Evolutionary conservation across 257 asterid genomes (phyloP).

Genomic region (Fraxinus anomala): DNA sequence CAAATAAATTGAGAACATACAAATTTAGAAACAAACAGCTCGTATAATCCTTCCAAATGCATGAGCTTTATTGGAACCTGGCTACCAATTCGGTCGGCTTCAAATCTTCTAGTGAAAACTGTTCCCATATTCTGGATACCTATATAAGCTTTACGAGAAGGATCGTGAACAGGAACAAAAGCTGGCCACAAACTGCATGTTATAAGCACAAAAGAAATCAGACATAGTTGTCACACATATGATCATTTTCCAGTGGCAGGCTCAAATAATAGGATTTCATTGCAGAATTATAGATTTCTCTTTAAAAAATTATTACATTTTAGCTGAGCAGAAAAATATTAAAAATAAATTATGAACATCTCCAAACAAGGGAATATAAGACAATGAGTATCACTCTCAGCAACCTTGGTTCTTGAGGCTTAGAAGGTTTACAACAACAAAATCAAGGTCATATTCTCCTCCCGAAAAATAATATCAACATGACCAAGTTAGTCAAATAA

Average conservation of each 20-base stretch:
- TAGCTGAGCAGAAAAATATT: neutral
- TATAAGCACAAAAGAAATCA: constrained; percentile 28
- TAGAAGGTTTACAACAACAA: neutral
- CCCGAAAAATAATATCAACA: neutral
- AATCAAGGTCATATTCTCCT: neutral
- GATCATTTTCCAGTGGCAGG: neutral
- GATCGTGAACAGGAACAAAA: constrained; percentile 98
- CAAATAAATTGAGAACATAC: constrained; percentile 42
- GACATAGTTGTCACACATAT: neutral
- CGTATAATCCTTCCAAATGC: constrained; percentile 98
- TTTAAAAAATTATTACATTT: neutral
- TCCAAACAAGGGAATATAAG: neutral
- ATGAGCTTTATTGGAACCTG: constrained; percentile 94
- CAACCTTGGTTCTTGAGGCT: neutral
- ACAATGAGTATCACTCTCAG: neutral
- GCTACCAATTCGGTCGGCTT: constrained; percentile 89
- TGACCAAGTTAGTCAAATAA: neutral
- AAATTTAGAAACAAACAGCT: constrained; percentile 84
- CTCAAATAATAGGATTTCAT: neutral
- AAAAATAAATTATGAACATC: neutral
- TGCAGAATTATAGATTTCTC: neutral
- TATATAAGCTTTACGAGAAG: constrained; percentile 90
- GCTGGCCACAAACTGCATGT: constrained; percentile 94
- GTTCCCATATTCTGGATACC: constrained; percentile 99
- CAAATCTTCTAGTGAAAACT: constrained; percentile 91